Conservation (phyloP, 129 eudicot species). For the Flaveria brownii region DNA sequence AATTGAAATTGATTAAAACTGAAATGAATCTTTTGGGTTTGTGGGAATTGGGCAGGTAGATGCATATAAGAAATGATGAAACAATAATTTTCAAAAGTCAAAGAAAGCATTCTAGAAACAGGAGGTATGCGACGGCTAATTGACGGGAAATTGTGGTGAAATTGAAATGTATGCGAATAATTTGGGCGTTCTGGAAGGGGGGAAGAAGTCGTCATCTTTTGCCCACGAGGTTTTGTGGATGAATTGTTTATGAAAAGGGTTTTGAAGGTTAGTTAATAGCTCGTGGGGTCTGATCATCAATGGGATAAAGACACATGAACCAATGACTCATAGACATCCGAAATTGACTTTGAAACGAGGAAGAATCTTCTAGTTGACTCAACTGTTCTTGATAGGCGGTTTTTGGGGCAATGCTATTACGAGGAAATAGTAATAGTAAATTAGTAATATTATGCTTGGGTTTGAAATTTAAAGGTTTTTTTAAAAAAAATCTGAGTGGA, state of each 20-base stretch:
- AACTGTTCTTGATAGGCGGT: background rate
- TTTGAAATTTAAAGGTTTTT: too few species aligned
- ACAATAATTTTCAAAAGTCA: conserved; percentile 28
- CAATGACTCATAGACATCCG: conserved; percentile 21
- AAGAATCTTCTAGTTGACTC: conserved; percentile 11
- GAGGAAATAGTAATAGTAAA: too few species aligned
- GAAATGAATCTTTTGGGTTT: background rate
- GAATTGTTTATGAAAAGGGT: conserved; percentile 11
- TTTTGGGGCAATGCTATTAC: too few species aligned
- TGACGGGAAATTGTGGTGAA: conserved; percentile 8
- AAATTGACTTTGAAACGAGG: conserved; percentile 23
- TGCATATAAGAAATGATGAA: conserved; percentile 12
- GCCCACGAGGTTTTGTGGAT: conserved; percentile 17
- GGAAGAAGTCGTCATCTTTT: conserved; percentile 31
- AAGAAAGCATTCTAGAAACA: conserved; percentile 28
- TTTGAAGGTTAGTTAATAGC: conserved; percentile 10
- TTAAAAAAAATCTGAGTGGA: too few species aligned
- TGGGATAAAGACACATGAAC: conserved; percentile 30
- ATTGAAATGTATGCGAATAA: conserved; percentile 18
- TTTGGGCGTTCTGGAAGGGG: conserved; percentile 22
- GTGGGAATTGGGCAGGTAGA: conserved; percentile 4
- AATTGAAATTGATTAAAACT: conserved; percentile 1
- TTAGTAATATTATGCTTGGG: too few species aligned
- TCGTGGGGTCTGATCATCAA: conserved; percentile 23
- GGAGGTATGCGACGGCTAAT: conserved; percentile 26